Base-by-base conservation (phyloP, 306 rosid species). In the Medicago lupulina region DNA sequence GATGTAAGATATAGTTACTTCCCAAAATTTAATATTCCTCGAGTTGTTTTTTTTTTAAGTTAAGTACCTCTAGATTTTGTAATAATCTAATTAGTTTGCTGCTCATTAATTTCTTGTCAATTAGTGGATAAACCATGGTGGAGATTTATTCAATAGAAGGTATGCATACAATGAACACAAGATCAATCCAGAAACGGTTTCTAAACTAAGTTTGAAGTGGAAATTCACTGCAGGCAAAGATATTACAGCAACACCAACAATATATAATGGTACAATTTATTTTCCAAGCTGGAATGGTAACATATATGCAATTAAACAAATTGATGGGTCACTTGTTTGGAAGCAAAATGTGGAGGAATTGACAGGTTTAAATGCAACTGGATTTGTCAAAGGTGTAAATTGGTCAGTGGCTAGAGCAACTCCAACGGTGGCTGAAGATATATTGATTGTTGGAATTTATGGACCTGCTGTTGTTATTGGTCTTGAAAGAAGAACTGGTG, bases 211-310 rank as follows among this genome's bases (percentile, higher is more conserved):
- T 31, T 64, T 88, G 78, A 83, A 85, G 66, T 91, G 91, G 97
- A 73, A 79, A 58, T 89, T 89, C 72, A 54, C 55, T 15, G 88
- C 88, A 4, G 91, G 91, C 0, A 71, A 83, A 16, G 95, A 86
- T 67, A 82, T 91, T 38, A 71, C 87, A 2, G 92, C 83, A 53
- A 91, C 91, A 6, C 91, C 91, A 9, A 91, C 92, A 1, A 83
- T 88, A 25, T 80, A 54, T 21, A 34, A 85, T 3, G 88, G 79
- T 1, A 76, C 66, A n/a, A 59, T 89, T 62, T 91, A 91, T 67
- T 89, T 89, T 47, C 93, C 92, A 18, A 85, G 95, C 68, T 88
- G 95, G 93, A 89, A 91, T 55, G 97, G 97, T 1, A 78, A 82
- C 70, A 71, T 89, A n/a, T 89, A 85, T n/a, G 92, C 95, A 1